phyloP scores from a whole-genome alignment of 305 asterid species.

The Rubia tinctorum region DNA sequence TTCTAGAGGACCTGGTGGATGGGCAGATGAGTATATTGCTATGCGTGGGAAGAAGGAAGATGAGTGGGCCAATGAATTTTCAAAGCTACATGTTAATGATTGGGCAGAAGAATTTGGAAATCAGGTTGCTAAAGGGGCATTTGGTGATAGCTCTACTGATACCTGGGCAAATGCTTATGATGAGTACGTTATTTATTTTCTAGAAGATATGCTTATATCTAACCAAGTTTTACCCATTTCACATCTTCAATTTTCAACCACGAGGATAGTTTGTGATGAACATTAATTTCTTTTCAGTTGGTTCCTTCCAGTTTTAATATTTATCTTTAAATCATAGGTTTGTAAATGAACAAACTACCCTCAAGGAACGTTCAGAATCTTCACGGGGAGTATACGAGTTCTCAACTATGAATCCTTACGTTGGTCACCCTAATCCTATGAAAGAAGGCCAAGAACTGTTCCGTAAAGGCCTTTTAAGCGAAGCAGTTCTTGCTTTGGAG shows the following conservation, averaged over 20 bases:
- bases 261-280: not conserved
- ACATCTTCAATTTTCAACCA: not conserved
- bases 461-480: conserved; percentile 99
- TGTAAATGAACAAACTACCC: conserved; percentile 62
- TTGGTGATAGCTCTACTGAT: conserved; percentile 80
- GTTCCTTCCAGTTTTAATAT: not conserved
- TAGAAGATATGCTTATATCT: not conserved
- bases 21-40: conserved; percentile 88
- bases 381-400: conserved; percentile 86
- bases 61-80: conserved; percentile 94
- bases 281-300: not conserved
- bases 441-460: conserved; percentile 98
- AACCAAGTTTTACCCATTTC: not conserved
- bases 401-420: conserved; percentile 96
- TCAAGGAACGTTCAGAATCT: conserved; percentile 58
- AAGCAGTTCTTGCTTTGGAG: conserved; percentile 99
- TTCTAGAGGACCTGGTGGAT: conserved; percentile 73
- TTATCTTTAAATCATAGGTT: conserved; percentile 39
- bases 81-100: conserved; percentile 83
- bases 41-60: conserved; percentile 60
- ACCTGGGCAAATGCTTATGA: conserved; percentile 94
- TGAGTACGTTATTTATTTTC: conserved; percentile 59
- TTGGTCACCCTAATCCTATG: conserved; percentile 97
- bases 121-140: conserved; percentile 82
- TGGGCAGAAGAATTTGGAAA: conserved; percentile 97